These are phyloP conservation scores for Cephaloascus fragrans DNA, from an alignment of 805 yeast species.

Conservation along the genomic window DNA sequence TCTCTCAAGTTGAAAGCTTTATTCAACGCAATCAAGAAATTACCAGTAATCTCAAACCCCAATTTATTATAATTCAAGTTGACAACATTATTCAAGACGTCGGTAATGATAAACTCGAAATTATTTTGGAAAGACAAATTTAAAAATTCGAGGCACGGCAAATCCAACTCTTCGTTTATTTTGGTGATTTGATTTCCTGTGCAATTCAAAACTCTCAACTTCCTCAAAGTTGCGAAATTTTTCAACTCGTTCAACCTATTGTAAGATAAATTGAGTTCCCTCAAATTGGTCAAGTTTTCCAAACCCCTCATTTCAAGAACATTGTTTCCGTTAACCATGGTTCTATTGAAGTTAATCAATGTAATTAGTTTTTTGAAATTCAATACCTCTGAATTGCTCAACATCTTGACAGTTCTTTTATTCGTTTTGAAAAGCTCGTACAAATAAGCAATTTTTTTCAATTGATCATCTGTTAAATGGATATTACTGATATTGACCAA, in stretches of 20 bases:
- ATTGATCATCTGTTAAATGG: not conserved
- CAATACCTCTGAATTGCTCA: not conserved
- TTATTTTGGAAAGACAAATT: not conserved
- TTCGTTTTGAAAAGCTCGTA: not conserved
- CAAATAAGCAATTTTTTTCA: not conserved
- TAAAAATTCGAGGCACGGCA: not conserved
- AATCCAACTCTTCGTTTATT: not conserved
- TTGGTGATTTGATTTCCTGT: not conserved
- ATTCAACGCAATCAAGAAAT: too few species aligned
- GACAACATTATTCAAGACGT: not conserved
- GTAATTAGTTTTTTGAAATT: not conserved
- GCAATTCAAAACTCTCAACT: constrained; percentile 64
- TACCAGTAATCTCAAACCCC: not conserved
- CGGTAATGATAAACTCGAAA: not conserved
- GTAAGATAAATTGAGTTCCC: constrained; percentile 71
- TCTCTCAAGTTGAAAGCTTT: not conserved
- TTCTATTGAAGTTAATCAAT: not conserved
- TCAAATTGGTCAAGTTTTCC: constrained; percentile 56
- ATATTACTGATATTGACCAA: not conserved
- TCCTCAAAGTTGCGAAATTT: constrained; percentile 50
- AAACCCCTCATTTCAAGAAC: not conserved
- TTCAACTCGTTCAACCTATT: constrained; percentile 56
- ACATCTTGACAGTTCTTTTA: not conserved
- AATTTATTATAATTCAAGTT: not conserved
- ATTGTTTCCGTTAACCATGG: not conserved